These are phyloP conservation scores for Aegle marmelos DNA, from an alignment of 345 rosid species.

Conservation along the genomic window DNA sequence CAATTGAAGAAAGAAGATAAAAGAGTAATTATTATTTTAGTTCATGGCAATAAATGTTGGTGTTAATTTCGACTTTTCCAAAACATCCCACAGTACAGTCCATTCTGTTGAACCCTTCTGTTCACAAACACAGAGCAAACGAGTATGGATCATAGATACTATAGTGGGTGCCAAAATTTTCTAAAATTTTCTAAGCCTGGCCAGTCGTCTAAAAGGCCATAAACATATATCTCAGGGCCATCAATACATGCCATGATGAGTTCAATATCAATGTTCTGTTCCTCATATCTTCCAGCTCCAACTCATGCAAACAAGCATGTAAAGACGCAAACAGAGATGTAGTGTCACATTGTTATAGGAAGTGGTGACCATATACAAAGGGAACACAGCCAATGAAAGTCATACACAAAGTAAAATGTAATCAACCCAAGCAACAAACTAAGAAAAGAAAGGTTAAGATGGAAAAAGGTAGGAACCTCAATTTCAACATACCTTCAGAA, in stretches of 20 bases:
- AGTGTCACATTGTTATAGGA: neutral
- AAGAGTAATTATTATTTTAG: neutral
- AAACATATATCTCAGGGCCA: neutral
- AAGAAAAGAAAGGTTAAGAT: constrained; percentile 1
- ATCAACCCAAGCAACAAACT: neutral
- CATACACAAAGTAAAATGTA: neutral
- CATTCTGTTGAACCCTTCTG: neutral
- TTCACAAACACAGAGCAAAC: neutral
- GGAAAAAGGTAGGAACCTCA: neutral
- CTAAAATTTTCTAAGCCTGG: neutral
- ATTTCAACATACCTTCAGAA: constrained; percentile 64
- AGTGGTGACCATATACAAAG: neutral
- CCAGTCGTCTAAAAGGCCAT: neutral
- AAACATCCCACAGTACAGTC: neutral
- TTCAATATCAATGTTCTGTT: neutral
- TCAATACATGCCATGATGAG: neutral
- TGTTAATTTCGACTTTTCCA: no score
- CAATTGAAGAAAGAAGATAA: neutral
- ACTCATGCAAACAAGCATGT: neutral
- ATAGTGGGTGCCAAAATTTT: neutral
- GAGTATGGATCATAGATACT: no score
- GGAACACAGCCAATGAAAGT: neutral
- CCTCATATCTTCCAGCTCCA: neutral
- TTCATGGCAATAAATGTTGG: constrained; percentile 16
- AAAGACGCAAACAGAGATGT: neutral